phyloP scores from a whole-genome alignment of 371 early-diverging fungal genomes.

The Saksenaea oblongispora region DNA sequence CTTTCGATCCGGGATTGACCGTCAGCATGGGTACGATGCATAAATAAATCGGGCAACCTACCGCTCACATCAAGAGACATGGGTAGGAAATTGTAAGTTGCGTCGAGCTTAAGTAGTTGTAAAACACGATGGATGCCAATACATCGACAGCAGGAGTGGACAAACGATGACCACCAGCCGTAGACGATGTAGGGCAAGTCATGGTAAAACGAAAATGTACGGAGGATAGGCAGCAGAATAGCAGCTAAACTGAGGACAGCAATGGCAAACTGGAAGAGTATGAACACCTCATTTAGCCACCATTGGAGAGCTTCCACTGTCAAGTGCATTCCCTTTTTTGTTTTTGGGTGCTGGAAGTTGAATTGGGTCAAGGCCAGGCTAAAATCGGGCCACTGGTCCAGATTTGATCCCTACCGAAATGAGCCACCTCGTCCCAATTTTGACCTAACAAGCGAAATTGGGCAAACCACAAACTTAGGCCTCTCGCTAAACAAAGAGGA shows the following conservation, averaged over 20 bases:
- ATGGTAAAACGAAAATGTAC: slow-evolving; percentile 15
- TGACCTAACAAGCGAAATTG: too few species aligned
- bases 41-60: background rate
- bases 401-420: too few species aligned
- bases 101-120: background rate
- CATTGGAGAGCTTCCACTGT: slow-evolving; percentile 22
- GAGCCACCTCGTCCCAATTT: too few species aligned
- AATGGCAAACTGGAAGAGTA: slow-evolving; percentile 17
- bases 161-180: background rate
- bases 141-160: background rate
- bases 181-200: slow-evolving; percentile 8
- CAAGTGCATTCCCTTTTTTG: slow-evolving; percentile 7
- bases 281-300: slow-evolving; percentile 13
- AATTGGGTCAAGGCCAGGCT: too few species aligned
- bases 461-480: too few species aligned
- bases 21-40: too few species aligned
- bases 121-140: background rate
- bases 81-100: background rate
- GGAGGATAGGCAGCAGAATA: slow-evolving; percentile 20
- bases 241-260: slow-evolving; percentile 14
- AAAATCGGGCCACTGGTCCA: too few species aligned
- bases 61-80: background rate
- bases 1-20: background rate
- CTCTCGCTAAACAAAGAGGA: too few species aligned
- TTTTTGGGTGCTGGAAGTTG: too few species aligned